Percentiles rank a stretch among this genome's conserved stretches.
Conservation (phyloP, 768 basidiomycete species). For the Macrolepiota fuliginosa region DNA sequence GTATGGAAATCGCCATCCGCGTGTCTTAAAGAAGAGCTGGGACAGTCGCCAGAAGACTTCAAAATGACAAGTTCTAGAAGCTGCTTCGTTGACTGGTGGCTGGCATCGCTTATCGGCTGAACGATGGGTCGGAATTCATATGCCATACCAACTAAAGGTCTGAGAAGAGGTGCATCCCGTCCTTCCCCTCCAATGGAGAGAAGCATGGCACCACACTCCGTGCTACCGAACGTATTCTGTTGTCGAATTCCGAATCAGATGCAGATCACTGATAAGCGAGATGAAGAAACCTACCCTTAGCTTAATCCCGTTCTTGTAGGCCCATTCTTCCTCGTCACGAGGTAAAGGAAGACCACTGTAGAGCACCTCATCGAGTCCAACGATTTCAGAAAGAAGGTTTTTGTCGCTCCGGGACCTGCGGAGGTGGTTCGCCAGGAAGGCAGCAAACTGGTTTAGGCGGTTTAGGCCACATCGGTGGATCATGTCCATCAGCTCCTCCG, state of each 20-base stretch:
- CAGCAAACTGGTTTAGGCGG: conserved; percentile 71
- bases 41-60: conserved; percentile 66
- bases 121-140: conserved; percentile 67
- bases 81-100: conserved; percentile 51
- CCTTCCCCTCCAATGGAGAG: conserved; percentile 52
- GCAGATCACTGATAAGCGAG: not conserved
- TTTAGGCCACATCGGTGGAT: conserved; percentile 64
- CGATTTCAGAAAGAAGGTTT: conserved; percentile 56
- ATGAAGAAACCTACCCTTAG: conserved; percentile 45
- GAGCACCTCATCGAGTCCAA: conserved; percentile 57
- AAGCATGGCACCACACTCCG: conserved; percentile 75
- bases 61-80: conserved; percentile 70
- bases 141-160: conserved; percentile 52
- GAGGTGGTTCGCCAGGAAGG: conserved; percentile 68
- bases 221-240: conserved; percentile 79
- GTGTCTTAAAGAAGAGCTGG: conserved; percentile 52
- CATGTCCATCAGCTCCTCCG: conserved; percentile 72
- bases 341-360: conserved; percentile 65
- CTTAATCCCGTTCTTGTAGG: conserved; percentile 58
- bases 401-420: conserved; percentile 56
- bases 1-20: conserved; percentile 76
- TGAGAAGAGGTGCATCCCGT: conserved; percentile 48
- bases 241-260: not conserved
- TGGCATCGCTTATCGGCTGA: conserved; percentile 32
- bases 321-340: conserved; percentile 71